Evolutionary conservation across 768 basidiomycete genomes (phyloP), one percentile per base, ranked within the genome.

Genomic region (Myochromella boudieri): DNA sequence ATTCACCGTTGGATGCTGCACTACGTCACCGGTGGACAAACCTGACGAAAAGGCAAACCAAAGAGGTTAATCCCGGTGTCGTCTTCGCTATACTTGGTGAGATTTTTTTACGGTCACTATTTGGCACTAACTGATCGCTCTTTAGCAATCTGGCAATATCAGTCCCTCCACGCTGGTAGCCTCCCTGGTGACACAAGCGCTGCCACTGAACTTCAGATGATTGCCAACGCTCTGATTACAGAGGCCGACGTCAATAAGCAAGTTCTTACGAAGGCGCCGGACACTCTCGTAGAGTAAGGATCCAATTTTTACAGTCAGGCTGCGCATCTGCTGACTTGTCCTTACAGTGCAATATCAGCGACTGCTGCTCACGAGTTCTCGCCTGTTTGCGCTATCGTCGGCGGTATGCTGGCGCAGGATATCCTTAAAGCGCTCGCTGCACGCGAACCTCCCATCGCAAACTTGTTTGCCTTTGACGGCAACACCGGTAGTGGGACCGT

Each of bases 381-480:
- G 0, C 93, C 97, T 0, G 85, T 93, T 1, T 91, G 93, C 62
- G 97, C 97, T 1, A 88, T 99, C 27, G 76, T 99, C 29, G 97
- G 97, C 21, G 97, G 97, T 18, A 80, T 98, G 69, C 71, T 98
- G 11, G 95, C 85, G 1, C 97, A 98, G 64, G 97, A 99, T 62
- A 86, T 97, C 42, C 73, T 99, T 31, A 94, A 97, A 63, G 83
- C 91, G 0, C 75, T 98, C 29, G 88, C 86, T 45, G 91, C 86
- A 46, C 85, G 92, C 41, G 97, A 98, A 58, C 82, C 89, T 21
- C 95, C 95, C 3, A 87, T 97, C 53, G 87, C 89, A 42, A 99
- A 99, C 65, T 85, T 97, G 52, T 85, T 95, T 53, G 76, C 82
- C 3, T 94, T 95, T 50, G 91, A 97, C 65, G 91, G 92, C 8